Conservation (phyloP, 2,329 filamentous ascomycete genomes). For the Harringtonia lauricola region DNA sequence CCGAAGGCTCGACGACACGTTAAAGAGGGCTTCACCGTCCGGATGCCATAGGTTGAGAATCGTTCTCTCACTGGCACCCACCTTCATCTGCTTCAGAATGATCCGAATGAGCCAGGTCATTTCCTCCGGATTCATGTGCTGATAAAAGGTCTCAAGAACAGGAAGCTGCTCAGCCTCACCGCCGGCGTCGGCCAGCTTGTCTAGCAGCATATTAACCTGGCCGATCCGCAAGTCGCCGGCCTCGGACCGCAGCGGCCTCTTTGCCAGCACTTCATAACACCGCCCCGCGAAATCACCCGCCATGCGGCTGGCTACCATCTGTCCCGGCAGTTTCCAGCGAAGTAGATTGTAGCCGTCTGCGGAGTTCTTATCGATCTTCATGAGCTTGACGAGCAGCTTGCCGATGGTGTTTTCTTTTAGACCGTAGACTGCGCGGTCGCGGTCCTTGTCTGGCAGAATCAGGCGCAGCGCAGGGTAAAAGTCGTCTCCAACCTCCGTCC, state of each 20-base stretch:
- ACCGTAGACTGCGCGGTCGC: constrained; percentile 85
- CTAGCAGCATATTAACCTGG: constrained; percentile 79
- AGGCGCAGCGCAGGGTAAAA: constrained; percentile 88
- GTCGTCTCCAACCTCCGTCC: constrained; percentile 78
- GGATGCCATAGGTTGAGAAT: constrained; percentile 76
- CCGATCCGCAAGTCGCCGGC: constrained; percentile 74
- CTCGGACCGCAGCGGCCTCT: constrained; percentile 64
- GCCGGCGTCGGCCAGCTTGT: constrained; percentile 61
- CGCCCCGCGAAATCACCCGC: constrained; percentile 88
- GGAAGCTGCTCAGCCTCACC: constrained; percentile 77
- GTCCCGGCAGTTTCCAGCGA: constrained; percentile 85
- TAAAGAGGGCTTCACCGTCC: constrained; percentile 69
- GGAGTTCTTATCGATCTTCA: constrained; percentile 84
- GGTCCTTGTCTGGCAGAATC: constrained; percentile 86
- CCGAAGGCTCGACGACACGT: constrained; percentile 78
- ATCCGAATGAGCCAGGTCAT: constrained; percentile 92
- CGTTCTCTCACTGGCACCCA: constrained; percentile 76
- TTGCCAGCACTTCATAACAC: constrained; percentile 78
- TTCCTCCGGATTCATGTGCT: constrained; percentile 86
- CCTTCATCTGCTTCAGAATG: constrained; percentile 66
- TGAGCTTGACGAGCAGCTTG: constrained; percentile 80
- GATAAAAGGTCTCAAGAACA: constrained; percentile 76
- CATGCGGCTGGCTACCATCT: constrained; percentile 48
- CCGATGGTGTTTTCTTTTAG: constrained; percentile 88
- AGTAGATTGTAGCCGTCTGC: constrained; percentile 78